A percentile compares a stretch with the other conserved stretches of the same genome.
These are phyloP conservation scores for Aphanomyces euteiches DNA, from an alignment of 352 stramenopile genomes.

Conservation along the genomic window DNA sequence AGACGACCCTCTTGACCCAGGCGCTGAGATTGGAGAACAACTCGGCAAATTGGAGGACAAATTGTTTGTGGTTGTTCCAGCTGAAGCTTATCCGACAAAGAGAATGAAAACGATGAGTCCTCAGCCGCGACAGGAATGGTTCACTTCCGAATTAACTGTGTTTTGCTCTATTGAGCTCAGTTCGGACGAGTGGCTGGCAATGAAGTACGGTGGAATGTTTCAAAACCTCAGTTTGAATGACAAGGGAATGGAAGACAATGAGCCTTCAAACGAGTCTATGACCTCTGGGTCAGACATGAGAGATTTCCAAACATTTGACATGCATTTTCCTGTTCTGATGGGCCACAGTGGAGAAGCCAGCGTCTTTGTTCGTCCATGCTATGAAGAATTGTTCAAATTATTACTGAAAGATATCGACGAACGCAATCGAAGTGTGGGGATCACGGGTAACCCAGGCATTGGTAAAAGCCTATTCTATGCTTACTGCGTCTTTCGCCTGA, in stretches of 20 bases:
- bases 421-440: not conserved
- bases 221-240: not conserved
- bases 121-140: no score
- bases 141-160: no score
- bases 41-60: no score
- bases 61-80: no score
- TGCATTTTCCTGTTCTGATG: not conserved
- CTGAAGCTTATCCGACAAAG: no score
- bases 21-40: no score
- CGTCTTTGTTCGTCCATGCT: constrained; percentile 3
- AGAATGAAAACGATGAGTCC: no score
- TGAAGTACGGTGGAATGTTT: not conserved
- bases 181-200: not conserved
- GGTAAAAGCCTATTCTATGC: constrained; percentile 36
- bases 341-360: not conserved
- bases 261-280: not conserved
- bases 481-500: constrained; percentile 34
- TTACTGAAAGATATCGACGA: not conserved
- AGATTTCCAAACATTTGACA: not conserved
- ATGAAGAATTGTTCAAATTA: not conserved
- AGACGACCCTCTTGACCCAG: no score
- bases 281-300: no score
- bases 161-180: not conserved
- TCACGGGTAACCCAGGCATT: constrained; percentile 34
- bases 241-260: not conserved